phyloP scores from a whole-genome alignment of 768 basidiomycete species.

The Clavulina sp. region DNA sequence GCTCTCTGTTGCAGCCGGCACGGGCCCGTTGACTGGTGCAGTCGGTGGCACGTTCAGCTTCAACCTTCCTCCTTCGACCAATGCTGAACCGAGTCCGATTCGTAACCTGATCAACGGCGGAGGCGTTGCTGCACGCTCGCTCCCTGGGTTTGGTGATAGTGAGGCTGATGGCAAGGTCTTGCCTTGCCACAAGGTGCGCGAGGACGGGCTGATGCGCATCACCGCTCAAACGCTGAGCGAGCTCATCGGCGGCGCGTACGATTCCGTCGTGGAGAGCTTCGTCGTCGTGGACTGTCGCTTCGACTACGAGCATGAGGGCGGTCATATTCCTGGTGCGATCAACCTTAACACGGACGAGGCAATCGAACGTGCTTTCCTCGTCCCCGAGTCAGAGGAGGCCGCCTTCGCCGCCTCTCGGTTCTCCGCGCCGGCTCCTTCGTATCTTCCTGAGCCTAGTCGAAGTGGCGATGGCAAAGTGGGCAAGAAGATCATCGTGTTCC shows the following conservation, averaged over 20 bases:
- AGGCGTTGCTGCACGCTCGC: slow-evolving; percentile 21
- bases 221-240: slow-evolving; percentile 52
- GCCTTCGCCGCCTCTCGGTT: no score
- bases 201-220: slow-evolving; percentile 92
- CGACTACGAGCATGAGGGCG: slow-evolving; percentile 88
- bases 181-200: slow-evolving; percentile 83
- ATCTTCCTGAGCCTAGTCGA: slow-evolving; percentile 2
- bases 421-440: neutral
- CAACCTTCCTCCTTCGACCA: slow-evolving; percentile 1
- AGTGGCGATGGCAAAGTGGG: slow-evolving; percentile 21
- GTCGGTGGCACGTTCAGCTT: neutral
- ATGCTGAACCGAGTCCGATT: neutral
- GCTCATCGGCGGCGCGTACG: slow-evolving; percentile 41
- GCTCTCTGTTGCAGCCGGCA: slow-evolving; percentile 1
- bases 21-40: neutral
- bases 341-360: slow-evolving; percentile 72
- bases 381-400: no score
- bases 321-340: slow-evolving; percentile 80
- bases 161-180: slow-evolving; percentile 86
- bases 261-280: slow-evolving; percentile 44
- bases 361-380: slow-evolving; percentile 68
- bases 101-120: slow-evolving; percentile 27
- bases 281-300: slow-evolving; percentile 93
- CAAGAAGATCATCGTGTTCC: slow-evolving; percentile 80
- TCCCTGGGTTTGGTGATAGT: slow-evolving; percentile 83